Evolutionary conservation across 306 rosid species (phyloP).

Genomic region (Rosa persica): DNA sequence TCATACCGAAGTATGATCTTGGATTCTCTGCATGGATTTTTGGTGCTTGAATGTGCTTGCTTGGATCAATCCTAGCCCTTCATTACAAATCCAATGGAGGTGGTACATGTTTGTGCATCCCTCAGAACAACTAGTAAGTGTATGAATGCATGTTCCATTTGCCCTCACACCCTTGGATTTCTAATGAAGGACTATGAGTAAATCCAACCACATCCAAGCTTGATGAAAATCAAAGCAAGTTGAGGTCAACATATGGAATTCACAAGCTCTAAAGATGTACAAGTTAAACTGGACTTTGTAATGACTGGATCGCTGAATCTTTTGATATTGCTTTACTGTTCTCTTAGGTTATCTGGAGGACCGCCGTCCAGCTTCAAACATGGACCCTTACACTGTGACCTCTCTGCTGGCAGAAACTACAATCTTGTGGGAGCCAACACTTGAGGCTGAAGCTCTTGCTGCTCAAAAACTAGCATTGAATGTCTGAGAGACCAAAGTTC

Average conservation of each 20-base stretch:
- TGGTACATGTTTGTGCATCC: neutral
- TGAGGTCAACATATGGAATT: neutral
- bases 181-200: neutral
- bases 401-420: slow-evolving; percentile 82
- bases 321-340: slow-evolving; percentile 21
- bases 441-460: slow-evolving; percentile 98
- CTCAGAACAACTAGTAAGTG: neutral
- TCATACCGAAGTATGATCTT: neutral
- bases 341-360: slow-evolving; percentile 94
- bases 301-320: slow-evolving; percentile 18
- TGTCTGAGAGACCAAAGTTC: slow-evolving; percentile 44
- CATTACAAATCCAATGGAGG: neutral
- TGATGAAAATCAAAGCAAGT: neutral
- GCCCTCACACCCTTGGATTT: neutral
- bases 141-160: neutral
- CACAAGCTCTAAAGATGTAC: neutral
- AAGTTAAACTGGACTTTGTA: neutral
- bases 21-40: neutral
- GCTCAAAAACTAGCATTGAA: slow-evolving; percentile 84
- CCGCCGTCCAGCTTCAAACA: slow-evolving; percentile 98
- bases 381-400: slow-evolving; percentile 95
- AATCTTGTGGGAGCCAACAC: slow-evolving; percentile 85
- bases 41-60: neutral
- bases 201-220: neutral
- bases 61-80: neutral